Evolutionary conservation across 176 grass and related monocot genomes (phyloP).

Genomic region (Oryza glumipatula): DNA sequence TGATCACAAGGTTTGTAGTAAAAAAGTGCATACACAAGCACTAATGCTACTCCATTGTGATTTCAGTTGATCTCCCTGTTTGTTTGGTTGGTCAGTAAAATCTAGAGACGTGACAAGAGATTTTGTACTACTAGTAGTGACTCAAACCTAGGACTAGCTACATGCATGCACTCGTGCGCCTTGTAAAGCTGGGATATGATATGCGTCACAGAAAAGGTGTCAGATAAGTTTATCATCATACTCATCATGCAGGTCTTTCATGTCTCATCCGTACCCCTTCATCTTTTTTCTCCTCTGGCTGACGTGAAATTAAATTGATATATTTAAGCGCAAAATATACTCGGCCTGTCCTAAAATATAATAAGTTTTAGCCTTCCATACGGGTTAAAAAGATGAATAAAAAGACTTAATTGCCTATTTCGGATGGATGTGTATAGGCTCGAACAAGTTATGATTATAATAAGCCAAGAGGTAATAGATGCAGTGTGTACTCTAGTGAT

Average conservation of each 20-base stretch:
- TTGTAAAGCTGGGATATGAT: constrained; percentile 17
- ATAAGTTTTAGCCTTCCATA: too few species aligned
- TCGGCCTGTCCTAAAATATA: too few species aligned
- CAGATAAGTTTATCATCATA: constrained; percentile 24
- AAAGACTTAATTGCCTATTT: too few species aligned
- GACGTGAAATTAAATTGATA: too few species aligned
- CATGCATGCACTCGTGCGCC: constrained; percentile 28
- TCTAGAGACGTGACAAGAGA: constrained; percentile 41
- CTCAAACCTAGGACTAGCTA: neutral
- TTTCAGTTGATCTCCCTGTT: neutral
- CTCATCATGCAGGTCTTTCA: constrained; percentile 19
- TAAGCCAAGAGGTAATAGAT: too few species aligned
- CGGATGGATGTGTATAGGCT: too few species aligned
- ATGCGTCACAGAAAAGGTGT: neutral
- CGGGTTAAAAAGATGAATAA: too few species aligned
- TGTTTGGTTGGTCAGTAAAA: constrained; percentile 1
- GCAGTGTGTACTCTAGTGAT: too few species aligned
- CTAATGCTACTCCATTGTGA: neutral
- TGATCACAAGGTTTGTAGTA: constrained; percentile 5
- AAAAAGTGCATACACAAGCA: neutral
- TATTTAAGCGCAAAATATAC: too few species aligned
- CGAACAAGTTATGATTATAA: too few species aligned
- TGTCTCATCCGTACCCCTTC: neutral
- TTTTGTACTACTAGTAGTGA: neutral
- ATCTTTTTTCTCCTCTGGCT: constrained; percentile 4